Conservation (phyloP, 179 eudicot genomes). For the Gypsophila paniculata region DNA sequence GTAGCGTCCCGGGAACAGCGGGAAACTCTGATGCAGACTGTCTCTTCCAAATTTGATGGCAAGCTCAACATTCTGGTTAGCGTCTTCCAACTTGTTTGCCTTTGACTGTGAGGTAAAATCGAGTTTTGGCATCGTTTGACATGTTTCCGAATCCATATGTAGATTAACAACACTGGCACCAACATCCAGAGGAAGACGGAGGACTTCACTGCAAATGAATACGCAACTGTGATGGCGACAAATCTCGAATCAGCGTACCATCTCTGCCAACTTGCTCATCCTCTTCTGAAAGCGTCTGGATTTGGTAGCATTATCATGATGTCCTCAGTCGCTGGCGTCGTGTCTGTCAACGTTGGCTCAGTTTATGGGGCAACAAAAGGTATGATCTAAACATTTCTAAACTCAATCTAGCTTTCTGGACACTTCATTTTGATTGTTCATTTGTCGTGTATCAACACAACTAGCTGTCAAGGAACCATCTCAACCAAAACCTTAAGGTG, state of each 20-base stretch:
- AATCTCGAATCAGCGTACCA: slow-evolving; percentile 63
- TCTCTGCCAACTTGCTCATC: slow-evolving; percentile 60
- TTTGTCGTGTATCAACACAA: no score
- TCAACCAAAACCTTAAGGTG: no score
- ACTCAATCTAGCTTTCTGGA: background rate
- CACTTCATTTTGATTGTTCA: no score
- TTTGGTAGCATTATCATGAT: no score
- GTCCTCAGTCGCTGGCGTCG: slow-evolving; percentile 52
- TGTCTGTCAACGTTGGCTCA: slow-evolving; percentile 17
- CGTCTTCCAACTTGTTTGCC: background rate
- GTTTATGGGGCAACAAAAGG: slow-evolving; percentile 19
- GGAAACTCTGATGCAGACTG: slow-evolving; percentile 30
- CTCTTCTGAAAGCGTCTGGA: slow-evolving; percentile 60
- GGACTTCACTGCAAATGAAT: slow-evolving; percentile 43
- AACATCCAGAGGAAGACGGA: slow-evolving; percentile 31
- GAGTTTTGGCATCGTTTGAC: background rate
- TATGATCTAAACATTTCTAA: background rate
- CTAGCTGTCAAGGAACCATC: no score
- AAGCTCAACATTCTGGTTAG: slow-evolving; percentile 34
- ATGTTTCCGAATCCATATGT: no score
- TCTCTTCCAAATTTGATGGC: no score
- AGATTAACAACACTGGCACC: slow-evolving; percentile 41
- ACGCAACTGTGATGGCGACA: slow-evolving; percentile 39
- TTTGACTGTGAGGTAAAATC: background rate
- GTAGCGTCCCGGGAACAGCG: slow-evolving; percentile 34